Percentiles rank a stretch among this genome's conserved stretches.
Conservation (phyloP, 2,329 filamentous ascomycete genomes). For the Colletotrichum camelliae region DNA sequence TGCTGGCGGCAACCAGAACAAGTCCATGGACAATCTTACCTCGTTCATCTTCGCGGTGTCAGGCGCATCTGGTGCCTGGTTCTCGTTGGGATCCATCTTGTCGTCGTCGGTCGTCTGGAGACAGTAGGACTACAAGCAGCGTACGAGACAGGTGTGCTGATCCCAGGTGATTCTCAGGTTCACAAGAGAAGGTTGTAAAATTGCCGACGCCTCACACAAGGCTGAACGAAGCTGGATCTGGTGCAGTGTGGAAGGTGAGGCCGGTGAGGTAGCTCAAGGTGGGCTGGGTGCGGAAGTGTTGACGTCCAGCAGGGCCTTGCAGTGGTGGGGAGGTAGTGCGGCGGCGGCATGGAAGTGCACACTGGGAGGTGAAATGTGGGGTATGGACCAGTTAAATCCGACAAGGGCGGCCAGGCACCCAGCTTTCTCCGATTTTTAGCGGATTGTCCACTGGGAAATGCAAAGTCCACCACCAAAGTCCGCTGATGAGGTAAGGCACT, state of each 20-base stretch:
- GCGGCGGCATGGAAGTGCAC: background rate
- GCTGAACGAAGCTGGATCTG: background rate
- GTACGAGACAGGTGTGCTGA: background rate
- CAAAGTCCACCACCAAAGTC: conserved; percentile 10
- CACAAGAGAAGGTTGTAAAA: background rate
- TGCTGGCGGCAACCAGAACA: background rate
- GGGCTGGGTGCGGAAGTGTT: background rate
- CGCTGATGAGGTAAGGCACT: background rate
- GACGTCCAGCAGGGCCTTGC: background rate
- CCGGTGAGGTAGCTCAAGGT: background rate
- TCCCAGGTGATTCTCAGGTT: background rate
- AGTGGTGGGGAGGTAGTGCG: conserved; percentile 2
- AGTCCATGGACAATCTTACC: conserved; percentile 37
- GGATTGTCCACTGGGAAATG: background rate
- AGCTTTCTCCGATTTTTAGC: background rate
- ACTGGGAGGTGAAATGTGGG: background rate
- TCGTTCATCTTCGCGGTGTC: conserved; percentile 66
- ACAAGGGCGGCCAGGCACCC: background rate
- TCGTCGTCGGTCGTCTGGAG: background rate
- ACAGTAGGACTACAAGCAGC: background rate
- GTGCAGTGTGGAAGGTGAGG: background rate
- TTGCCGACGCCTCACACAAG: background rate
- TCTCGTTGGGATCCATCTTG: conserved; percentile 51
- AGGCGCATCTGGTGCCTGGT: conserved; percentile 54
- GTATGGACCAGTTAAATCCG: conserved; percentile 2